Conservation (phyloP, 495 filamentous ascomycete genomes). For the Evansstolkia leycettana region DNA sequence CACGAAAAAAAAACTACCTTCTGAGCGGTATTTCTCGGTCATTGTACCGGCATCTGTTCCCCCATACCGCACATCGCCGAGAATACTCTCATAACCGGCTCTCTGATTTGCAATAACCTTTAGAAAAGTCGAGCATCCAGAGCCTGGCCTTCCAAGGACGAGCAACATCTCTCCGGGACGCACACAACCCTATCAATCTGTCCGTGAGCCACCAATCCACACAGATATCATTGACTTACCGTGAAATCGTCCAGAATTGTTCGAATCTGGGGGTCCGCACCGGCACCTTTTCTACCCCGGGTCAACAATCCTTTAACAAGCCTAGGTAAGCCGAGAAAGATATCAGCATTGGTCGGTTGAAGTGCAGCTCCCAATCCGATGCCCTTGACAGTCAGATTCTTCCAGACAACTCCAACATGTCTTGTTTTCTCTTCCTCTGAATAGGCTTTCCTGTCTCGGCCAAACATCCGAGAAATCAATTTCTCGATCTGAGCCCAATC, state of each 20-base stretch:
- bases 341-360: conserved; percentile 51
- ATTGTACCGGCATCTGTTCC: conserved; percentile 47
- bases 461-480: conserved; percentile 56
- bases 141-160: conserved; percentile 59
- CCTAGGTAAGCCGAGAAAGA: conserved; percentile 46
- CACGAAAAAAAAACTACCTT: conserved; percentile 31
- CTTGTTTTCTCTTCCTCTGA: conserved; percentile 56
- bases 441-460: conserved; percentile 40
- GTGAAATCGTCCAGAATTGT: conserved; percentile 55
- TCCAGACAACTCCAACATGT: conserved; percentile 48
- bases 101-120: conserved; percentile 58
- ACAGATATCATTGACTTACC: conserved; percentile 22
- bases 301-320: conserved; percentile 36
- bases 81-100: conserved; percentile 47
- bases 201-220: conserved; percentile 24
- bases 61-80: conserved; percentile 54
- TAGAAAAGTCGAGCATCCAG: conserved; percentile 61
- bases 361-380: conserved; percentile 54
- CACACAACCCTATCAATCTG: conserved; percentile 33
- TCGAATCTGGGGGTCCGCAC: conserved; percentile 39
- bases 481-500: conserved; percentile 46
- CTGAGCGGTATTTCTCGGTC: conserved; percentile 52
- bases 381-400: conserved; percentile 51
- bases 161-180: conserved; percentile 41
- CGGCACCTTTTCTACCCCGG: conserved; percentile 25